Percentiles rank a stretch among this genome's conserved stretches.
Conservation (phyloP, 2,329 filamentous ascomycete genomes). For the Ambrosiella xylebori region DNA sequence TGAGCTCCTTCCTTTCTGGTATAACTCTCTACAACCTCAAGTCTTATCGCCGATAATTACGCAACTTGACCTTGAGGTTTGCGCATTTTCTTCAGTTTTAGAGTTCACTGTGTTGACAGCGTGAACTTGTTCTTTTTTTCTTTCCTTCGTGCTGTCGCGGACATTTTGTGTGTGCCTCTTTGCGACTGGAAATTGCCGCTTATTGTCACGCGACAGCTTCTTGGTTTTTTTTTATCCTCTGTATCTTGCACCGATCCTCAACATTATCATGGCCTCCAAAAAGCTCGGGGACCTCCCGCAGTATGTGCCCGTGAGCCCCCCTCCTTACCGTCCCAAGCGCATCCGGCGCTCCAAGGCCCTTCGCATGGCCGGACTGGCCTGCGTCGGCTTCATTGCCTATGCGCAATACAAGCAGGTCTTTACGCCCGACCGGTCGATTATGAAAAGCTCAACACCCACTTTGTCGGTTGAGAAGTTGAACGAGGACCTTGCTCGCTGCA, state of each 20-base stretch:
- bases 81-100: too few species aligned
- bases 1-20: neutral
- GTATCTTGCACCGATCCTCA: neutral
- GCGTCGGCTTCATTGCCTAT: conserved; percentile 33
- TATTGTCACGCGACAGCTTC: neutral
- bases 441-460: conserved; percentile 13
- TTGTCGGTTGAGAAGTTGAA: conserved; percentile 37
- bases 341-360: conserved; percentile 28
- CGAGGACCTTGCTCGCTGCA: conserved; percentile 37
- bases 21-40: neutral
- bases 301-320: neutral
- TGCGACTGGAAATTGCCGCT: neutral
- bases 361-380: conserved; percentile 27
- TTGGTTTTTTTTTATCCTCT: too few species aligned
- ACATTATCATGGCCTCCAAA: neutral
- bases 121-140: neutral
- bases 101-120: too few species aligned
- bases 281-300: conserved; percentile 1
- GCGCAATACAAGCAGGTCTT: conserved; percentile 30
- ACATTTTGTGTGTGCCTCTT: neutral
- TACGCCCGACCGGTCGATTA: conserved; percentile 14
- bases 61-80: too few species aligned
- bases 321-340: conserved; percentile 16
- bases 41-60: neutral
- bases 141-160: neutral